Percentiles rank a stretch among this genome's conserved stretches.
Evolutionary conservation across 179 eudicot species (phyloP).

Genomic region (Patellifolia procumbens): DNA sequence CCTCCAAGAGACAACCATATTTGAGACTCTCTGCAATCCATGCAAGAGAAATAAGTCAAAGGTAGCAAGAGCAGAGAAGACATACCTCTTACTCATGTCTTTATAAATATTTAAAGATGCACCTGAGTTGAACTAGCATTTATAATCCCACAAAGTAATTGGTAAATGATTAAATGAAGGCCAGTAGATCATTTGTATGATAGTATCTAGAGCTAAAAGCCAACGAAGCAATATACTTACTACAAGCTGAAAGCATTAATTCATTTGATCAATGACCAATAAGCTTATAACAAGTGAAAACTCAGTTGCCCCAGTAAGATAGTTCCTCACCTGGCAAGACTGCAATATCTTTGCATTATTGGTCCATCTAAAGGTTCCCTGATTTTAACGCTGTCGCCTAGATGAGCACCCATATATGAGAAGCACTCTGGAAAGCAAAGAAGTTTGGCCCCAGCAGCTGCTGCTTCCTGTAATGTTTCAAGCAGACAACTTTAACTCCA

Average conservation of each 20-base stretch:
- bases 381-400: constrained; percentile 72
- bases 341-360: constrained; percentile 67
- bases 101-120: not conserved
- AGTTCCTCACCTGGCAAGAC: constrained; percentile 69
- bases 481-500: constrained; percentile 9
- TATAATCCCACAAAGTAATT: not conserved
- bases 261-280: not conserved
- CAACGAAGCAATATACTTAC: not conserved
- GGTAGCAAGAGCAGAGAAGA: not conserved
- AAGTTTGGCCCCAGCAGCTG: constrained; percentile 82
- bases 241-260: not conserved
- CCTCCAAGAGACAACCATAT: constrained; percentile 98
- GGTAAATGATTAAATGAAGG: not conserved
- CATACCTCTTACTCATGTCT: not conserved
- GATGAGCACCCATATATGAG: constrained; percentile 62
- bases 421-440: constrained; percentile 90
- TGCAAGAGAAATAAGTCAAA: not conserved
- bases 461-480: constrained; percentile 63
- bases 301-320: not conserved
- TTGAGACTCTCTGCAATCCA: constrained; percentile 63
- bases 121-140: not conserved
- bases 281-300: not conserved
- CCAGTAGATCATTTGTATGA: not conserved
- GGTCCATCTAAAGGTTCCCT: constrained; percentile 85
- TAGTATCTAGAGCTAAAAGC: not conserved